Percentiles rank a stretch among this genome's conserved stretches.
phyloP scores from a whole-genome alignment of 2,329 filamentous ascomycete species.

The Aspergillus intermedius region DNA sequence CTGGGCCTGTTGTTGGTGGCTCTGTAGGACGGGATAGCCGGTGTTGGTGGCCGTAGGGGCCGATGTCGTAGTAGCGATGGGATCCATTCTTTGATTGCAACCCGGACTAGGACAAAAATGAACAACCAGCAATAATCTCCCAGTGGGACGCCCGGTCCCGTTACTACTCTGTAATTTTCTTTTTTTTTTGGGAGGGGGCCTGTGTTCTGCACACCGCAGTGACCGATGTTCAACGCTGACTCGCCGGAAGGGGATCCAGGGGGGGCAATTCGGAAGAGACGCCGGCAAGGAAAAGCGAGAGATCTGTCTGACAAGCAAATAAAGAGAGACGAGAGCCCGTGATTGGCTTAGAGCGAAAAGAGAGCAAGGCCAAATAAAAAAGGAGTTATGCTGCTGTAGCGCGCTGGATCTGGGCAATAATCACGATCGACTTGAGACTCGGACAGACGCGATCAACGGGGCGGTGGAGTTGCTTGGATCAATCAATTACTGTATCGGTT shows the following conservation, averaged over 20 bases:
- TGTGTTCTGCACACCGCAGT: neutral
- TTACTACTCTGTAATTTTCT: neutral
- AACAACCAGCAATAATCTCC: neutral
- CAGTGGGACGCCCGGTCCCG: neutral
- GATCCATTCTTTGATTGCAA: conserved; percentile 19
- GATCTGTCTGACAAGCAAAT: conserved; percentile 1
- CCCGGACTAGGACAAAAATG: neutral
- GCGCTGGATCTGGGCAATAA: neutral
- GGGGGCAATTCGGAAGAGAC: conserved; percentile 1
- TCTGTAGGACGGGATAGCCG: conserved; percentile 19
- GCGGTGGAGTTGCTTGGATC: conserved; percentile 7
- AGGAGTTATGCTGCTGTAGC: neutral
- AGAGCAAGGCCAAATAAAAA: conserved; percentile 2
- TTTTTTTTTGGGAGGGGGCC: neutral
- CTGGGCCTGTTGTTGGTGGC: conserved; percentile 15
- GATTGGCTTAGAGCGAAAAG: conserved; percentile 4
- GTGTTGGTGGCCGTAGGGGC: conserved; percentile 9
- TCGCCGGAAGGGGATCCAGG: conserved; percentile 9
- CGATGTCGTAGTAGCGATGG: conserved; percentile 22
- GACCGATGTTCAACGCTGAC: conserved; percentile 2
- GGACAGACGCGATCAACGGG: conserved; percentile 9
- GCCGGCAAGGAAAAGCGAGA: conserved; percentile 5
- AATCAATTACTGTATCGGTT: too few relatives aligned
- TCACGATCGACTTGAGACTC: conserved; percentile 2
- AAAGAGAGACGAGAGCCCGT: conserved; percentile 2